Evolutionary conservation across 257 asterid genomes (phyloP).

Genomic region (Solanum tacnaense): DNA sequence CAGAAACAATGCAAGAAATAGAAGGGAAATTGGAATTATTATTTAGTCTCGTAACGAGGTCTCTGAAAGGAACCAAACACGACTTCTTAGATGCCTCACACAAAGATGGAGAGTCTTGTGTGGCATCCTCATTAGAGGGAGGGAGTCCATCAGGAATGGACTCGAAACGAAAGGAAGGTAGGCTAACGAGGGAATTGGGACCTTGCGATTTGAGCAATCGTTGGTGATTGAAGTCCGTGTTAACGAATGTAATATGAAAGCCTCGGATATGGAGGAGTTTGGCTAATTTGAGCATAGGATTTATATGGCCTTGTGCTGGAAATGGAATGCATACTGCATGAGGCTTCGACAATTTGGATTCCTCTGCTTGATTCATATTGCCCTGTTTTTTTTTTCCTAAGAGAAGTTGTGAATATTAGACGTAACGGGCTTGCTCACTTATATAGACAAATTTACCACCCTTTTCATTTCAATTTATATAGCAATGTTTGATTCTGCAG

Average conservation of each 20-base stretch:
- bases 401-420: background rate
- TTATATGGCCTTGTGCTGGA: slow-evolving; percentile 32
- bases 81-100: slow-evolving; percentile 5
- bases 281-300: slow-evolving; percentile 23
- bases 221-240: slow-evolving; percentile 14
- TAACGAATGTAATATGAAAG: slow-evolving; percentile 21
- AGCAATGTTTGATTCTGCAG: too few relatives aligned
- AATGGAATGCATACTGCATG: slow-evolving; percentile 25
- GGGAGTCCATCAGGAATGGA: slow-evolving; percentile 25
- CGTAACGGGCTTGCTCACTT: background rate
- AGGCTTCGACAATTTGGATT: background rate
- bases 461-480: too few relatives aligned
- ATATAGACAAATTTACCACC: background rate
- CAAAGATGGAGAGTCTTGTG: slow-evolving; percentile 8
- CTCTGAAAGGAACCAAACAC: slow-evolving; percentile 6
- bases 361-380: background rate
- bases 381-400: too few relatives aligned
- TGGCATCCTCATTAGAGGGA: slow-evolving; percentile 8
- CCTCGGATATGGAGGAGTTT: slow-evolving; percentile 19
- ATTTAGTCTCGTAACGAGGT: slow-evolving; percentile 3
- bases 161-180: slow-evolving; percentile 8
- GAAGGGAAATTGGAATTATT: background rate
- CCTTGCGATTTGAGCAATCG: slow-evolving; percentile 4
- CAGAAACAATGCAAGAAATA: slow-evolving; percentile 13
- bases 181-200: background rate